Conservation (phyloP, 1,284 basidiomycete species). For the Cryptococcus sp. region DNA sequence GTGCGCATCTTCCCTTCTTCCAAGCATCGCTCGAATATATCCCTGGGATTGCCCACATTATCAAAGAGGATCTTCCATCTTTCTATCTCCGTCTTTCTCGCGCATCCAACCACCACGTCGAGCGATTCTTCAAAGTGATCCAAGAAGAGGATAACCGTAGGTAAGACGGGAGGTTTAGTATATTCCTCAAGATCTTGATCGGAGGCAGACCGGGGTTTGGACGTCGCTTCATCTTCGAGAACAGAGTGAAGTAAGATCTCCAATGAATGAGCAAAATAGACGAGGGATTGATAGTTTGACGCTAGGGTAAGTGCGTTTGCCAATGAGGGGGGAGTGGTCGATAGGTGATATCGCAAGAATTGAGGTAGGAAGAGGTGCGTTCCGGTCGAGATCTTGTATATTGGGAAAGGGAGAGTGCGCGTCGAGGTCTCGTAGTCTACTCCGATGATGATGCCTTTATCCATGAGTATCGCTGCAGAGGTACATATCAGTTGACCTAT, state of each 20-base stretch:
- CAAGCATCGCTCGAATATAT: constrained; percentile 91
- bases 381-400: constrained; percentile 90
- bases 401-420: constrained; percentile 79
- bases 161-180: constrained; percentile 57
- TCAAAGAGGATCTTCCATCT: constrained; percentile 87
- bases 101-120: constrained; percentile 93
- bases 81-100: constrained; percentile 93
- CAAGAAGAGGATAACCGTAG: constrained; percentile 80
- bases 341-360: constrained; percentile 81
- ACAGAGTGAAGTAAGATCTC: constrained; percentile 93
- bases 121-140: constrained; percentile 89
- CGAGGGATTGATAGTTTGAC: constrained; percentile 78
- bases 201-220: background rate
- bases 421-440: constrained; percentile 85
- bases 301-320: constrained; percentile 83
- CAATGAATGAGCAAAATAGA: constrained; percentile 91
- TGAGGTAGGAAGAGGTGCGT: constrained; percentile 95
- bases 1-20: constrained; percentile 74
- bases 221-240: constrained; percentile 78
- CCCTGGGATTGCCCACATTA: constrained; percentile 84
- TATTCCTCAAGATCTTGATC: background rate
- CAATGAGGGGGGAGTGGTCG: constrained; percentile 61
- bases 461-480: constrained; percentile 83
- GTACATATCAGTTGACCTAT: background rate
- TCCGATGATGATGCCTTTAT: constrained; percentile 97